A percentile compares a stretch with the other conserved stretches of the same genome.
Conservation (phyloP, 768 basidiomycete species). For the Dioszegia aurantiaca region DNA sequence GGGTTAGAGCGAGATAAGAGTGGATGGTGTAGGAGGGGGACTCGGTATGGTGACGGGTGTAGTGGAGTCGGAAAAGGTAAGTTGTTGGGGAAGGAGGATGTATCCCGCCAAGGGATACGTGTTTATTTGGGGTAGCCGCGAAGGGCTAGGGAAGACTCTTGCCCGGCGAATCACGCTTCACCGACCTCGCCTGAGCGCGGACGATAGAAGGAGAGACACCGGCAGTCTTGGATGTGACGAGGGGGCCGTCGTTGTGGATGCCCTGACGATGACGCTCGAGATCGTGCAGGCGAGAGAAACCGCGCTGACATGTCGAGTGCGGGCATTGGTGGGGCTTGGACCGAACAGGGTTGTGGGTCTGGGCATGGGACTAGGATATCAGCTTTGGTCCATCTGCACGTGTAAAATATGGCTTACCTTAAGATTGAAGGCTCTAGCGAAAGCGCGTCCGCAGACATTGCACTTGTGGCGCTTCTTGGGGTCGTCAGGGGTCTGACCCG, state of each 20-base stretch:
- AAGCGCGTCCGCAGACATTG: constrained; percentile 60
- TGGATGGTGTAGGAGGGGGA: constrained; percentile 21
- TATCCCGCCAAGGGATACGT: constrained; percentile 38
- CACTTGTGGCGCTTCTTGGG: constrained; percentile 52
- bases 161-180: constrained; percentile 37
- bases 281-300: constrained; percentile 92
- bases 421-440: constrained; percentile 88
- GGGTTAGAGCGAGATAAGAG: not conserved
- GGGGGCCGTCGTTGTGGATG: constrained; percentile 50
- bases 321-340: constrained; percentile 85
- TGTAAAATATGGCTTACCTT: constrained; percentile 58
- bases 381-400: constrained; percentile 5
- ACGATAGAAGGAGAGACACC: constrained; percentile 47
- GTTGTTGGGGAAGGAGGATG: constrained; percentile 15
- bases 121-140: constrained; percentile 29
- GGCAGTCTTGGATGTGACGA: constrained; percentile 29
- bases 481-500: constrained; percentile 51
- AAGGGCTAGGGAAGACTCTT: constrained; percentile 32
- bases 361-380: constrained; percentile 64
- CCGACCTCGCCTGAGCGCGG: constrained; percentile 45
- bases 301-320: constrained; percentile 77
- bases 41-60: constrained; percentile 28
- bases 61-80: constrained; percentile 34
- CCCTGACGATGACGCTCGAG: constrained; percentile 70
- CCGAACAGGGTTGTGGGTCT: constrained; percentile 88